These are phyloP conservation scores for Persicaria tinctoria DNA, from an alignment of 148 eudicot species.

Conservation along the genomic window DNA sequence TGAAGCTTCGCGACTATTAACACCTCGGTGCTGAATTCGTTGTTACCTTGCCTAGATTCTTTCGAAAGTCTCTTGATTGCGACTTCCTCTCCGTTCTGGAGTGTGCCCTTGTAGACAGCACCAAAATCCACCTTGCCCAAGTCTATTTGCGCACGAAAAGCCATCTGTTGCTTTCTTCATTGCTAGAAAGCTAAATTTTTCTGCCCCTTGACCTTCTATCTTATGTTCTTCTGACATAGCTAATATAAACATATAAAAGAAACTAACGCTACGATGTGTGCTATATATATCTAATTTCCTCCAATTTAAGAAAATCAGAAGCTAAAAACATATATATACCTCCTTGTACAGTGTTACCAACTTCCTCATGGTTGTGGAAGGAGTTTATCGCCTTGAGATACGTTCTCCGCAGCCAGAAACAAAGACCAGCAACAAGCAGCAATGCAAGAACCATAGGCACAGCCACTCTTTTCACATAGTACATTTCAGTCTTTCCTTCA, in stretches of 20 bases:
- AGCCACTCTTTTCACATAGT: not conserved
- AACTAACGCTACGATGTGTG: too few species aligned
- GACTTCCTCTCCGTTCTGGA: not conserved
- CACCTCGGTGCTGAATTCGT: conserved; percentile 31
- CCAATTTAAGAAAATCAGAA: too few species aligned
- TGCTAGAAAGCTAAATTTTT: not conserved
- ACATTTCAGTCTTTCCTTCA: not conserved
- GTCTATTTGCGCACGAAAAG: not conserved
- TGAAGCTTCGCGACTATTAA: conserved; percentile 38
- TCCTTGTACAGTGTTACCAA: too few species aligned
- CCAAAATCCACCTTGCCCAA: not conserved
- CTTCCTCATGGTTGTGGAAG: not conserved
- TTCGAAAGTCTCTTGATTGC: not conserved
- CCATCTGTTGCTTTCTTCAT: not conserved
- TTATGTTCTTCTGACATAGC: not conserved
- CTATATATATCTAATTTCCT: too few species aligned
- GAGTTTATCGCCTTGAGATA: not conserved
- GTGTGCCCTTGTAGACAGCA: not conserved
- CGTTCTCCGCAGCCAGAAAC: not conserved
- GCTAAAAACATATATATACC: too few species aligned
- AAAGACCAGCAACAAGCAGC: not conserved
- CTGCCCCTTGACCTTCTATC: not conserved
- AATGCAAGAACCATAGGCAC: not conserved
- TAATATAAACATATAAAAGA: too few species aligned
- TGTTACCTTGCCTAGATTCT: not conserved